These are phyloP conservation scores for Mucor irregularis DNA, from an alignment of 371 early-diverging fungal species.

Conservation along the genomic window DNA sequence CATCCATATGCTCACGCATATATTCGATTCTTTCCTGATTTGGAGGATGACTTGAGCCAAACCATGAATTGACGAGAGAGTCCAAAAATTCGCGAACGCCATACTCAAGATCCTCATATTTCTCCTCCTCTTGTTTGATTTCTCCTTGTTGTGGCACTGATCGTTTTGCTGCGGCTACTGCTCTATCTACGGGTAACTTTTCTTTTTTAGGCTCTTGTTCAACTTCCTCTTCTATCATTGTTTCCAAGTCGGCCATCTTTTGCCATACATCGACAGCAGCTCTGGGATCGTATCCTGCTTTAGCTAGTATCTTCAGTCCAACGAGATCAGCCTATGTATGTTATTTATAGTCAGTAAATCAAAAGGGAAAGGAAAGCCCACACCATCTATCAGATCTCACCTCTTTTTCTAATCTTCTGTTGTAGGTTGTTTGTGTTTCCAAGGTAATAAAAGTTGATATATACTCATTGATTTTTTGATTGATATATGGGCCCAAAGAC, in stretches of 20 bases:
- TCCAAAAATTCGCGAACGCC: conserved; percentile 28
- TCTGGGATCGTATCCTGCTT: conserved; percentile 56
- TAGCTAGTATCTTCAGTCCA: conserved; percentile 55
- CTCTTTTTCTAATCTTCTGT: conserved; percentile 44
- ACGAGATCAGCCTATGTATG: conserved; percentile 27
- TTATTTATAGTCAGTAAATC: not conserved
- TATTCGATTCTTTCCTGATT: conserved; percentile 44
- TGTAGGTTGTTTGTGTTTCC: conserved; percentile 43
- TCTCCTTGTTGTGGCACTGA: not conserved
- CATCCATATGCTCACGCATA: conserved; percentile 46
- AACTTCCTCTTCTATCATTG: conserved; percentile 21
- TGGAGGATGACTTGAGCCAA: conserved; percentile 54
- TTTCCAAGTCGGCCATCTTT: conserved; percentile 37
- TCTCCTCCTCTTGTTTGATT: too few relatives aligned
- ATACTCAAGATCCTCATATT: conserved; percentile 19
- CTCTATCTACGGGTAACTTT: not conserved
- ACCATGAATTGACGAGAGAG: conserved; percentile 36
- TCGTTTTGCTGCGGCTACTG: conserved; percentile 5
- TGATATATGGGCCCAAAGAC: conserved; percentile 47
- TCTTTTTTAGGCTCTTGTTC: not conserved
- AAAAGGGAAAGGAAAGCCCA: not conserved
- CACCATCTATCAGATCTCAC: conserved; percentile 9
- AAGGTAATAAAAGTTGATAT: conserved; percentile 32
- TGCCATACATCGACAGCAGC: conserved; percentile 52
- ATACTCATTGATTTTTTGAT: conserved; percentile 48